Percentiles rank a stretch among this genome's conserved stretches.
Evolutionary conservation across 306 rosid species (phyloP).

Genomic region (Comarum palustre): DNA sequence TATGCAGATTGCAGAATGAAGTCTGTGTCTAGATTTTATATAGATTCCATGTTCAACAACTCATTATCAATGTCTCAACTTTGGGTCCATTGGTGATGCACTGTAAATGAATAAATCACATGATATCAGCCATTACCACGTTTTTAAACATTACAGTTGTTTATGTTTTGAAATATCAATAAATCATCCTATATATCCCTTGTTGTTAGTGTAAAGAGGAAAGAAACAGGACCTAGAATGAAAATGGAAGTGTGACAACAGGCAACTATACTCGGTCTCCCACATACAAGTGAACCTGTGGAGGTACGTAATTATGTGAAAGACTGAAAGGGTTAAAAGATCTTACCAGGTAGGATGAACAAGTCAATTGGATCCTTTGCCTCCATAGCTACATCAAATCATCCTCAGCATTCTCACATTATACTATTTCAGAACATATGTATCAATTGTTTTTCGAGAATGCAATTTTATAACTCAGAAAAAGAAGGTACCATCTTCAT

Average conservation of each 20-base stretch:
- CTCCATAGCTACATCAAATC: constrained; percentile 76
- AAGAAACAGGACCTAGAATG: constrained; percentile 67
- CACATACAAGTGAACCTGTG: background rate
- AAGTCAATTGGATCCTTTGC: constrained; percentile 84
- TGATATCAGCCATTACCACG: background rate
- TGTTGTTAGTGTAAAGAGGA: background rate
- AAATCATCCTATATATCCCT: background rate
- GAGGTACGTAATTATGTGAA: background rate
- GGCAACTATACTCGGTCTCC: background rate
- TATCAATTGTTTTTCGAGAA: background rate
- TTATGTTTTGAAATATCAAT: background rate
- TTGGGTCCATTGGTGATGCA: background rate
- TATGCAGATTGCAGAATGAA: background rate
- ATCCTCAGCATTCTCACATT: no score
- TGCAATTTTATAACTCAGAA: background rate
- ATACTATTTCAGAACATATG: background rate
- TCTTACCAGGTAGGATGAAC: constrained; percentile 76
- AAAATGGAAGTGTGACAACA: constrained; percentile 17
- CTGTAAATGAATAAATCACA: background rate
- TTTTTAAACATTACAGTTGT: background rate
- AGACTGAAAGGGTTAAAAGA: constrained; percentile 22
- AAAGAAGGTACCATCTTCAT: constrained; percentile 66
- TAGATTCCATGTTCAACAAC: background rate
- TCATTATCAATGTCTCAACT: background rate
- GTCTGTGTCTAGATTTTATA: background rate